These are phyloP conservation scores for Suillus hirtellus DNA, from an alignment of 768 basidiomycete genomes.

Conservation along the genomic window DNA sequence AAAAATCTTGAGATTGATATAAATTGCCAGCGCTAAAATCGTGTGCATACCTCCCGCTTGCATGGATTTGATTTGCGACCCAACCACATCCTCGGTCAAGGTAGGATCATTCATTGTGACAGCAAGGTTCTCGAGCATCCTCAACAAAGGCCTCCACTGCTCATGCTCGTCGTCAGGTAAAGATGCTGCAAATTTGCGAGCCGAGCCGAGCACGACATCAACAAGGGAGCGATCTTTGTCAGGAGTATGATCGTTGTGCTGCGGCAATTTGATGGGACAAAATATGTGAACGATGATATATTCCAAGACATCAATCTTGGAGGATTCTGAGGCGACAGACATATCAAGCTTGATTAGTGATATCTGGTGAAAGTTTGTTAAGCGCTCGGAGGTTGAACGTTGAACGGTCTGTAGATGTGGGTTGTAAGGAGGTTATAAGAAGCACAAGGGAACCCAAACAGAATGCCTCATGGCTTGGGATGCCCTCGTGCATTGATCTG, in stretches of 20 bases:
- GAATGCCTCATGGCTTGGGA: background rate
- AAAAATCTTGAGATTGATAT: background rate
- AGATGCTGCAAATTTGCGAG: conserved; percentile 18
- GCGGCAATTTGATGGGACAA: conserved; percentile 15
- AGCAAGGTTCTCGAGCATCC: conserved; percentile 22
- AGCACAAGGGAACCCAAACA: background rate
- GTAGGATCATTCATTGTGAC: conserved; percentile 3
- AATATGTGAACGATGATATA: conserved; percentile 14
- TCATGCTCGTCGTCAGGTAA: conserved; percentile 12
- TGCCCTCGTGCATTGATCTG: background rate
- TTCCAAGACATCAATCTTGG: background rate
- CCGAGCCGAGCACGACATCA: conserved; percentile 18
- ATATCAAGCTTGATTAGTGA: background rate
- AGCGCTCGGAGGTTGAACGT: background rate
- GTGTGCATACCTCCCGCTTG: conserved; percentile 22
- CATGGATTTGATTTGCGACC: conserved; percentile 23
- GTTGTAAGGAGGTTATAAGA: background rate
- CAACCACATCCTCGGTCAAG: conserved; percentile 7
- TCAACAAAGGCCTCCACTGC: conserved; percentile 27
- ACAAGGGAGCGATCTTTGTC: conserved; percentile 27
- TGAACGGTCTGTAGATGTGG: background rate
- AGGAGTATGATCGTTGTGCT: conserved; percentile 27
- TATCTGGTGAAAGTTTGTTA: background rate
- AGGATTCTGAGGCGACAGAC: background rate
- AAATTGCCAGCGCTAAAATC: no score